A percentile compares a stretch with the other conserved stretches of the same genome.
Evolutionary conservation across 306 rosid genomes (phyloP).

Genomic region (Dryas drummondii): DNA sequence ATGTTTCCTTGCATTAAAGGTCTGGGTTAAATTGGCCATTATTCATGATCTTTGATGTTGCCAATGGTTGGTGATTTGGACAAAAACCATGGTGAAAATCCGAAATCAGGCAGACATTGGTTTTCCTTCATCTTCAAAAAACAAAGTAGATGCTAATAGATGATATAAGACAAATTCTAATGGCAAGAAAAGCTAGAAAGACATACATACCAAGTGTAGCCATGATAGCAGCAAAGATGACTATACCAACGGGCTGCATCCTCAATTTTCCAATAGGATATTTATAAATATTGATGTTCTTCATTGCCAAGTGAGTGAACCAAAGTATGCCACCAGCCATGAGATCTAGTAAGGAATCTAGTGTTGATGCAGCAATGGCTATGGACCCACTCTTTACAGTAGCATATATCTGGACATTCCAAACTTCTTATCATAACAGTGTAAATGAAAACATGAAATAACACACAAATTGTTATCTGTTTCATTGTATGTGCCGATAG

Average conservation of each 20-base stretch:
- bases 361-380: constrained; percentile 64
- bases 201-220: constrained; percentile 83
- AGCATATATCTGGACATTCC: constrained; percentile 49
- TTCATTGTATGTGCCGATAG: neutral
- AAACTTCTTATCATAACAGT: neutral
- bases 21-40: neutral
- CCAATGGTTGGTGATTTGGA: neutral
- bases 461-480: neutral
- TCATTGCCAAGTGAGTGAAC: constrained; percentile 91
- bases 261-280: constrained; percentile 94
- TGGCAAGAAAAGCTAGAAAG: constrained; percentile 14
- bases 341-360: constrained; percentile 59
- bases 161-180: neutral
- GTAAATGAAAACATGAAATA: neutral
- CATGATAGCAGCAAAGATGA: constrained; percentile 92
- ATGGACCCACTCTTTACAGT: constrained; percentile 53
- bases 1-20: neutral
- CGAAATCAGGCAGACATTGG: neutral
- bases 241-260: constrained; percentile 92
- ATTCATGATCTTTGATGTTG: neutral
- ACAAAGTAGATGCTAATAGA: neutral
- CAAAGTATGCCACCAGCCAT: constrained; percentile 95
- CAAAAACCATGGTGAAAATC: neutral
- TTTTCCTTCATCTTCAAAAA: neutral
- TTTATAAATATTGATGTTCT: constrained; percentile 63